phyloP scores from a whole-genome alignment of 164 flowering plant genomes.

The Paratinospora sagittata region DNA sequence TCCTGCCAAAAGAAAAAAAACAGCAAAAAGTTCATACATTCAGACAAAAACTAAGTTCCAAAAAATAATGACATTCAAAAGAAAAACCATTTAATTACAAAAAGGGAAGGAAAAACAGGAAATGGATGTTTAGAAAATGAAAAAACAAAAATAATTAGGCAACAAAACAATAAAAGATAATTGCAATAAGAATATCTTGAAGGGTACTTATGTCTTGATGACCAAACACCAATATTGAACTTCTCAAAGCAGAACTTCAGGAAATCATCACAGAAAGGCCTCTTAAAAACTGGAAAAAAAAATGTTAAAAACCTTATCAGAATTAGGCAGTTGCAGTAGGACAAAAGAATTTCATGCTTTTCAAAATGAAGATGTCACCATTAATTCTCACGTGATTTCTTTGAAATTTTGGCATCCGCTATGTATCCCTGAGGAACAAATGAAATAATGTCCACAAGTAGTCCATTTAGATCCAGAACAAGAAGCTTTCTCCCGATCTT shows the following conservation, averaged over 20 bases:
- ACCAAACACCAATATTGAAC: slow-evolving; percentile 84
- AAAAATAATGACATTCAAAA: neutral
- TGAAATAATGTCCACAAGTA: slow-evolving; percentile 67
- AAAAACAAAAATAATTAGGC: too few relatives aligned
- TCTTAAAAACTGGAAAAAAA: slow-evolving; percentile 60
- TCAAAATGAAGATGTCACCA: neutral
- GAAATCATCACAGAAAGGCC: slow-evolving; percentile 73
- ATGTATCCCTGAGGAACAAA: slow-evolving; percentile 34
- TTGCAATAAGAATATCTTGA: neutral
- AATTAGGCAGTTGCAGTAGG: neutral
- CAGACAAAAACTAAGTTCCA: neutral
- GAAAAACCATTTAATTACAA: neutral
- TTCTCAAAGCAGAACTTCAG: slow-evolving; percentile 74
- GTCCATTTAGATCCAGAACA: slow-evolving; percentile 83
- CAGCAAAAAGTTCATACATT: neutral
- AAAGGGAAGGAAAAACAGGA: neutral
- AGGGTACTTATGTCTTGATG: slow-evolving; percentile 67
- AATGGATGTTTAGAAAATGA: neutral
- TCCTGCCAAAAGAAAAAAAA: slow-evolving; percentile 40
- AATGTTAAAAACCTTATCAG: neutral
- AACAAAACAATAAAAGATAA: neutral
- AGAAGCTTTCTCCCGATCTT: slow-evolving; percentile 58
- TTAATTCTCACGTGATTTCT: slow-evolving; percentile 51
- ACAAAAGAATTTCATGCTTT: neutral
- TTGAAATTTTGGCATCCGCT: slow-evolving; percentile 37